Base-by-base conservation (phyloP, 2,329 filamentous ascomycete species). In the Annulohypoxylon truncatum region DNA sequence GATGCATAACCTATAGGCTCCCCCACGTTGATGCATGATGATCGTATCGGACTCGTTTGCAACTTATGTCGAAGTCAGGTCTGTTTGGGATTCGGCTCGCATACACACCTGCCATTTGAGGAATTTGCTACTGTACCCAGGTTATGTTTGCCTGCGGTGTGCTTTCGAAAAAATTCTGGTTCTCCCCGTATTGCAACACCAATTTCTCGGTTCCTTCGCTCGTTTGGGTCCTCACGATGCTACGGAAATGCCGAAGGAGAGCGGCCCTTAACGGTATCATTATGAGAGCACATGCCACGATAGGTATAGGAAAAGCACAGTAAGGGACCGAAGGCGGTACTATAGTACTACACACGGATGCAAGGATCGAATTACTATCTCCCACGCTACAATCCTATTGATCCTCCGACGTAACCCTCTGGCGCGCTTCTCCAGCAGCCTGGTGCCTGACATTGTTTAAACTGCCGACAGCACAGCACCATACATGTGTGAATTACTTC, bases 311-410 rank as follows among this genome's bases (percentile, higher is more conserved):
- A 44, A 12, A 28, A 26, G 5, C 38, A 61, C 31, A 44, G 48
- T 56, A 55, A 60, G 31, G 51, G 55, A 26, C 31, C 54, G 46
- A 38, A 50, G 47, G 46, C 48, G 29, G n/a, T 35, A 42, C 48
- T 50, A 51, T 52, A 33, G n/a, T 35, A 42, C 48, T 50, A 52
- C 42, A 38, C 46, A 38, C 48, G 18, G 47, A 64, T 52, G 64
- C 60, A 69, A 64, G 67, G 67, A 64, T 67, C 56, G 56, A 69
- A 64, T 67, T 67, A 44, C 66, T 50, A 42, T 47, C 59, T 53
- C 24, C 44, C 44, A 54, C 56, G 42, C 52, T 61, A 48, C 44
- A 69, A 67, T 69, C 67, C 67, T 69, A 67, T 58, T 61, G 64
- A 69, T 69, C 67, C 67, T 62, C 18, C 67, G 28, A 59, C 56